Base-by-base conservation (phyloP, 2,329 filamentous ascomycete genomes). In the Curvularia lunata region DNA sequence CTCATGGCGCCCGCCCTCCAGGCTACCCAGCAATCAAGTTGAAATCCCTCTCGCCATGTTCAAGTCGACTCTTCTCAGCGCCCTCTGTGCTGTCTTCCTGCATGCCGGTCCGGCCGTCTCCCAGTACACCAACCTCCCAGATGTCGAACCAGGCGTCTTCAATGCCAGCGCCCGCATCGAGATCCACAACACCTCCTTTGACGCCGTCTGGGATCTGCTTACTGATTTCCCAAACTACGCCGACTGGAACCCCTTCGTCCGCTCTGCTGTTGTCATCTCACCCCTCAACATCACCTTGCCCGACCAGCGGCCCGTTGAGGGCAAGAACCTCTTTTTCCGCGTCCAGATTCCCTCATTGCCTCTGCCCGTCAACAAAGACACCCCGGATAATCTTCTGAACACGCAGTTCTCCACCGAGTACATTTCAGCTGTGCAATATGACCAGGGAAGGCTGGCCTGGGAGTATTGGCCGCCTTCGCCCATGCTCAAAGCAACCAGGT, bases 231-330 rank as follows among this genome's bases (percentile, higher is more conserved):
- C 69, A 21, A 37, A 48, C 13, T 75, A 74, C 40, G 48, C 68
- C 38, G 56, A 61, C 34, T 75, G 72, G 72, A 75, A 75, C 42
- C 73, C 71, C 4, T 75, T 74, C 34, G 70, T 73, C 27, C 71
- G 73, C 30, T 58, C 58, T 40, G 64, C 70, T 4, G 58, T 69
- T 48, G 66, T 69, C 23, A 54, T 68, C 9, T 63, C 64, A 13
- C 51, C 66, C 5, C 34, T 54, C 13, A 67, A 68, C 50, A 25
- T 65, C 8, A 67, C 67, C 0, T 59, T 72, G 5, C 65, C 63
- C 5, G 53, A 65, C 3, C 72, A 75, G 53, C 58, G 60, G 28
- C 69, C 71, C 4, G 54, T 61, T 13, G 69, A 73, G 56, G 64
- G 64, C 48, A 54, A 59, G 7, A 58, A 58, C 19, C 56, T 74